Conservation (phyloP, 2,329 filamentous ascomycete genomes). For the Lachnellula hyalina region DNA sequence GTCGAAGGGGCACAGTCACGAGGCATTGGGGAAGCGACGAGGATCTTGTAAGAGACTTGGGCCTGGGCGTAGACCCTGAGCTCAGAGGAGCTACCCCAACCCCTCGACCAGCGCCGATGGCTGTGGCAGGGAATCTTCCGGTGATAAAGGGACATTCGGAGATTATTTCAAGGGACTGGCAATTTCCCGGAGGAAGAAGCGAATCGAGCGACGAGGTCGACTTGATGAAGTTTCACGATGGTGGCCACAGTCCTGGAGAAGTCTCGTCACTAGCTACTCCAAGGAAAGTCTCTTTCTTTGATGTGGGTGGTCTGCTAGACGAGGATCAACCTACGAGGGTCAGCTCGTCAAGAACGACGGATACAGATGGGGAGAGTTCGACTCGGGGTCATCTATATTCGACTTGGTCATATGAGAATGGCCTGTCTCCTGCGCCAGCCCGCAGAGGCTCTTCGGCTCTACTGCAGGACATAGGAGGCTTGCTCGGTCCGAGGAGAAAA, state of each 20-base stretch:
- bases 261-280: conserved; percentile 40
- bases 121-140: conserved; percentile 21
- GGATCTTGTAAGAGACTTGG: conserved; percentile 76
- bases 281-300: conserved; percentile 71
- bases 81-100: conserved; percentile 36
- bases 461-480: conserved; percentile 53
- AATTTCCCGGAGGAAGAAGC: conserved; percentile 24
- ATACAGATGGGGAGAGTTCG: conserved; percentile 27
- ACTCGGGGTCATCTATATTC: conserved; percentile 15
- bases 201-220: conserved; percentile 39
- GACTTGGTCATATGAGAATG: conserved; percentile 19
- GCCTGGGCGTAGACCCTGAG: conserved; percentile 58
- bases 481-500: conserved; percentile 39
- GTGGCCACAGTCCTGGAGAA: conserved; percentile 20
- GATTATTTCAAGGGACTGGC: conserved; percentile 22
- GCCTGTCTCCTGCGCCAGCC: conserved; percentile 39
- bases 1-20: conserved; percentile 44
- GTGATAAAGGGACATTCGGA: conserved; percentile 15
- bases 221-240: conserved; percentile 28
- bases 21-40: conserved; percentile 84
- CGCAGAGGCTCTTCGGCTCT: conserved; percentile 51
- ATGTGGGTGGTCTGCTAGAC: conserved; percentile 72
- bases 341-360: conserved; percentile 22
- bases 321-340: conserved; percentile 34
- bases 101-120: conserved; percentile 31